These are phyloP conservation scores for Hibiscus syriacus DNA, from an alignment of 345 rosid species.

Conservation along the genomic window DNA sequence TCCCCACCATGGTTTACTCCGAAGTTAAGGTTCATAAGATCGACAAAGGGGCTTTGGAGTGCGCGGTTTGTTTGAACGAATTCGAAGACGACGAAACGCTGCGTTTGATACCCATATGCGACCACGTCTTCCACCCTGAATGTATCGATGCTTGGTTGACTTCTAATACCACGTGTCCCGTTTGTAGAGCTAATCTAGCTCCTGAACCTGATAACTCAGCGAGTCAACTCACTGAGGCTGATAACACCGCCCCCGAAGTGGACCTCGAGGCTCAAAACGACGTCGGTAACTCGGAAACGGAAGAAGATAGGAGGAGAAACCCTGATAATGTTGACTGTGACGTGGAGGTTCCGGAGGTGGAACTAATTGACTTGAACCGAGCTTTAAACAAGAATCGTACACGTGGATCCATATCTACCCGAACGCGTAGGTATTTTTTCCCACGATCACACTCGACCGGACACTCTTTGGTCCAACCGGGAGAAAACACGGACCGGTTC, in stretches of 20 bases:
- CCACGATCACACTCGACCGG: too few relatives aligned
- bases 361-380: background rate
- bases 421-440: conserved; percentile 22
- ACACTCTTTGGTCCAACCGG: too few relatives aligned
- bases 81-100: too few relatives aligned
- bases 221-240: background rate
- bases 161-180: too few relatives aligned
- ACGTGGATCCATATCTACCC: conserved; percentile 37
- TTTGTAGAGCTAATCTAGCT: too few relatives aligned
- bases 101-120: too few relatives aligned
- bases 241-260: background rate
- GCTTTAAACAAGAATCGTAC: conserved; percentile 41
- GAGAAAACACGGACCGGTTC: conserved; percentile 73
- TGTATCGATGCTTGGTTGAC: too few relatives aligned
- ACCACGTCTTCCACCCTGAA: too few relatives aligned
- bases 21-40: too few relatives aligned
- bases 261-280: conserved; percentile 36
- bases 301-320: background rate
- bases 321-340: background rate
- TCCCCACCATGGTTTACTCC: conserved; percentile 78
- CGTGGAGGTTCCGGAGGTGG: conserved; percentile 14
- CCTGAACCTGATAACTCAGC: conserved; percentile 33
- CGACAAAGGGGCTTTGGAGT: conserved; percentile 77
- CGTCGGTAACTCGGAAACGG: too few relatives aligned
- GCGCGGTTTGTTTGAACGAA: conserved; percentile 84